phyloP scores from a whole-genome alignment of 306 rosid species.

The Rubus idaeus region DNA sequence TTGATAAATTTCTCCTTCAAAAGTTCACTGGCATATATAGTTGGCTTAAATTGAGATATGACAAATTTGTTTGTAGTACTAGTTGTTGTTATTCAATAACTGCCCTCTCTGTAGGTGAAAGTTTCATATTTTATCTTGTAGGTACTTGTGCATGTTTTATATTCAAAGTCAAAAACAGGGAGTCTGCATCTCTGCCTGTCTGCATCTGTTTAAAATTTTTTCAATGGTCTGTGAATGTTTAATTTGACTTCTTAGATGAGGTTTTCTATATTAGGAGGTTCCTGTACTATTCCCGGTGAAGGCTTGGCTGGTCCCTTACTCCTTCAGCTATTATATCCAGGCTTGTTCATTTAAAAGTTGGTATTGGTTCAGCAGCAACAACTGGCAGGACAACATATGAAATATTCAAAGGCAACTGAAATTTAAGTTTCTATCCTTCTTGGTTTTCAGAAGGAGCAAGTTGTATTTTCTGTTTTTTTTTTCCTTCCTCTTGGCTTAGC shows the following conservation, averaged over 20 bases:
- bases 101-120: neutral
- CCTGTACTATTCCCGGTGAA: neutral
- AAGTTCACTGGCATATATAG: neutral
- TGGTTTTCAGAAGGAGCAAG: no score
- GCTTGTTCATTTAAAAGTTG: neutral
- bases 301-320: neutral
- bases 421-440: no score
- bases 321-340: neutral
- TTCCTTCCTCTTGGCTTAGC: no score
- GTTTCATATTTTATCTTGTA: neutral
- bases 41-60: neutral
- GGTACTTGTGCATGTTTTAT: neutral
- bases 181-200: neutral
- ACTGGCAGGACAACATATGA: neutral
- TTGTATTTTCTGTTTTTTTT: no score
- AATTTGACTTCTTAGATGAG: neutral
- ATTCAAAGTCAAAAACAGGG: neutral
- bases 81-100: neutral
- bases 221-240: neutral
- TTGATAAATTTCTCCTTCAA: neutral
- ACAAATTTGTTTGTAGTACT: neutral
- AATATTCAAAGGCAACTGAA: no score
- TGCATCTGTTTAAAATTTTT: no score
- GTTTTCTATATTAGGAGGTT: neutral
- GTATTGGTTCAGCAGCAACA: neutral